Base-by-base conservation (phyloP, 179 eudicot species). In the Heliamphora ciliata region DNA sequence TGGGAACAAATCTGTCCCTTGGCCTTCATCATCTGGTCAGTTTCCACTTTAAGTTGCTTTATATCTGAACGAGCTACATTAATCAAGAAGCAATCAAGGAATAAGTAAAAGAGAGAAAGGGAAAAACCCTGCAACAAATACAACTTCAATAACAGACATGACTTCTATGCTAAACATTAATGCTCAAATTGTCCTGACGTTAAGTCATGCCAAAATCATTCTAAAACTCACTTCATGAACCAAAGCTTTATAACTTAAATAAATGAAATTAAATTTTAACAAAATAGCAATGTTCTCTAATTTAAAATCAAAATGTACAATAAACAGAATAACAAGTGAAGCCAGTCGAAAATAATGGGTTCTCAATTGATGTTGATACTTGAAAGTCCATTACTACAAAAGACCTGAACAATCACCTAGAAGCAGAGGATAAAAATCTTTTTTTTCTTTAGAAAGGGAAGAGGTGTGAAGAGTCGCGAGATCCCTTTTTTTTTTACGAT, bases 1-100 rank as follows among this genome's bases (percentile, higher is more conserved):
- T 85, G 83, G 61, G 89, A 89, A 83, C 94, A 90, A 55, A 91
- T 85, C 24, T 87, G 83, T 75, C 87, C 92, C 87, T 87, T 90
- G 68, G 82, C 78, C 82, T 90, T 90, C 67, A 82, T 81, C 90
- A 93, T 86, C 85, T 81, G 81, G 15, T 89, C 91, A 55, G 87
- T 80, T 64, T 92, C 98, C 82, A 87, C 89, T 83, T 81, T 84
- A 56, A 93, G 80, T 72, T 78, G 88, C 90, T 78, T 88, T 21
- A 84, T 79, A 69, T 88, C 90, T 56, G 87, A 81, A 83, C 86
- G 87, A 54, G 88, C 97, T 93, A 90, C 75, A 86, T 75, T 50
- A 58, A 55, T 24, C 55, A 46, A 79, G 48, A 74, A 58, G 52
- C 61, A 72, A 14, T 18, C 54, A 60, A n/a, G 44, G 44, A 66